Conservation (phyloP, 257 asterid genomes). For the Solanum etuberosum region DNA sequence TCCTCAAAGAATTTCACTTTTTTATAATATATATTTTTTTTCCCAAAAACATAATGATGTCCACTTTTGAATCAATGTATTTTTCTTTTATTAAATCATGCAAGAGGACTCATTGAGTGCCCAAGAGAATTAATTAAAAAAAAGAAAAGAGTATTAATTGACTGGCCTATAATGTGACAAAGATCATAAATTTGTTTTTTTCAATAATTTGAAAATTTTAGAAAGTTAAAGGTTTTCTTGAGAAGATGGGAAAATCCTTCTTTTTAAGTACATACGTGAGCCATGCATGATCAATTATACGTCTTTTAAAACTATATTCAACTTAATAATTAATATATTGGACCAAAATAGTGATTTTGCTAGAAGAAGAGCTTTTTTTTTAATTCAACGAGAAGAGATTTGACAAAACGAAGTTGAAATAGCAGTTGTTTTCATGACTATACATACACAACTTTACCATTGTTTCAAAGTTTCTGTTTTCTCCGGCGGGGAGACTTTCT, state of each 20-base stretch:
- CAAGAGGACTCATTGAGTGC: not conserved
- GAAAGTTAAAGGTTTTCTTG: not conserved
- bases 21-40: not conserved
- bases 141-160: not conserved
- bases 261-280: not conserved
- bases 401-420: not conserved
- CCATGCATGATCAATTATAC: not conserved
- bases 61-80: not conserved
- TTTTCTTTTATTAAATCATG: not conserved
- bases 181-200: not conserved
- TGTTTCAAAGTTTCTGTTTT: accelerated
- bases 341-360: not conserved
- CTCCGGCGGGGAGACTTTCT: not conserved
- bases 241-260: not conserved
- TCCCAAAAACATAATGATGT: not conserved
- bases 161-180: not conserved
- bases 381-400: not conserved
- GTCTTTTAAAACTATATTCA: not conserved
- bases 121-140: not conserved
- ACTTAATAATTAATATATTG: not conserved
- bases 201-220: not conserved
- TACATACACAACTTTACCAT: too few species aligned
- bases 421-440: not conserved
- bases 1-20: not conserved
- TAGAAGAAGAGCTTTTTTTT: not conserved